Base-by-base conservation (phyloP, 2,329 filamentous ascomycete species). In the Chrysosporium keratinophilum region DNA sequence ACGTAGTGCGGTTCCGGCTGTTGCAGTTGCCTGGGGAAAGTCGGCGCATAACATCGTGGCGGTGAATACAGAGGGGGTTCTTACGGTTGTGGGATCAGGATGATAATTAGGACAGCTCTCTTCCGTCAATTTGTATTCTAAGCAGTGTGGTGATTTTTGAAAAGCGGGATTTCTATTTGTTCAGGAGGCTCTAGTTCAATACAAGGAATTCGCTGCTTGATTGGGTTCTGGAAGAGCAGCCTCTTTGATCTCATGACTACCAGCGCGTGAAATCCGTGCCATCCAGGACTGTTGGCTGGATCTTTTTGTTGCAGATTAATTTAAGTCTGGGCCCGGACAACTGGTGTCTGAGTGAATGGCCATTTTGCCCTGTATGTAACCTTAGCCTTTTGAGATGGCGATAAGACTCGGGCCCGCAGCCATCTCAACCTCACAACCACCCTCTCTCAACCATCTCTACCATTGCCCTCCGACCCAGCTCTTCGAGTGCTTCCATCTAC, bases 21-120 rank as follows among this genome's bases (percentile, higher is more conserved):
- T 84, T 31, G 82, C 84, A 17, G 77, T 94, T 46, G 77, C 78
- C 57, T 98, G 91, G 91, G 88, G 88, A 6, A 73, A 78, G 20
- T 78, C 80, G 48, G 91, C 85, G 10, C 83, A 82, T 68, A 84
- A 81, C 62, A 74, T 97, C 62, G 75, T 95, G 50, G 78, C 84
- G 15, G 76, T 95, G 58, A 87, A 86, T 63, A 76, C 73, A 14
- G 84, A 90, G 48, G 91, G 91, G 14, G 79, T 82, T 44, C 71
- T 97, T 51, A 87, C 80, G 56, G 78, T 93, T 59, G 73, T 95
- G 59, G 77, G 78, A 47, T 68, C 73, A 52, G 75, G 79, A 67
- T 77, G 77, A 67, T 73, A 43, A 51, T 44, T 15, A 34, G 40
- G 31, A 20, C 15, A 31, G n/a, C 33, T 5, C n/a, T 34, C 4